phyloP scores from a whole-genome alignment of 805 yeast species.

The Yarrowia yakushimensis region DNA sequence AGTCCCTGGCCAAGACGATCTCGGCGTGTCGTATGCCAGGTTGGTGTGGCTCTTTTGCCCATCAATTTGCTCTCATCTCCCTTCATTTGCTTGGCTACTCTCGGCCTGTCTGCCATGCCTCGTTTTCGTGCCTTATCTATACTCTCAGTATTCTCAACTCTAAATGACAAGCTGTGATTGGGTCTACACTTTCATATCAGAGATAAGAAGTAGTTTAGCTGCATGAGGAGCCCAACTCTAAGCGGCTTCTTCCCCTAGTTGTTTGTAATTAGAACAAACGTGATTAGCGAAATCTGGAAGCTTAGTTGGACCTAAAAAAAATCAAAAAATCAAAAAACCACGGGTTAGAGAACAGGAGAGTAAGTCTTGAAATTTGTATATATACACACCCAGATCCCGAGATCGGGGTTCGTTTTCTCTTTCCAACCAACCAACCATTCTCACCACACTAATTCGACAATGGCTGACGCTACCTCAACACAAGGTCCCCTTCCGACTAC shows the following conservation, averaged over 20 bases:
- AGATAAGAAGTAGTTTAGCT: slow-evolving; percentile 14
- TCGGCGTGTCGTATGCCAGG: neutral
- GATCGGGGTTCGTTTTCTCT: neutral
- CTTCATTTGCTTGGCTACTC: neutral
- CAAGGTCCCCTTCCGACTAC: slow-evolving; percentile 25
- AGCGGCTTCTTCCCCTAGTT: neutral
- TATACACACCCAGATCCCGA: neutral
- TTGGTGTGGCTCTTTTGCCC: neutral
- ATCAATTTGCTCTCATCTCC: neutral
- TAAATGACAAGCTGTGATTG: neutral
- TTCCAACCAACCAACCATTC: neutral
- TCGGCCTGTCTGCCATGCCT: neutral
- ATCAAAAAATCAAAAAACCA: neutral
- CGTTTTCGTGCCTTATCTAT: slow-evolving; percentile 24
- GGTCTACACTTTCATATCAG: slow-evolving; percentile 12
- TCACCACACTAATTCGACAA: neutral
- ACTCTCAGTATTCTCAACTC: neutral
- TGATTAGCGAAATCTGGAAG: slow-evolving; percentile 11
- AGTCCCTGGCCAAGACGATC: neutral
- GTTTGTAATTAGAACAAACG: neutral
- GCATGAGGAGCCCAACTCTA: neutral
- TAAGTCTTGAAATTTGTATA: neutral
- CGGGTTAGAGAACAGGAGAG: neutral
- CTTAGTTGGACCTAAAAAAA: neutral
- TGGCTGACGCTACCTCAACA: slow-evolving; percentile 22